Conservation (phyloP, 768 basidiomycete genomes). For the Lentinula aciculospora region DNA sequence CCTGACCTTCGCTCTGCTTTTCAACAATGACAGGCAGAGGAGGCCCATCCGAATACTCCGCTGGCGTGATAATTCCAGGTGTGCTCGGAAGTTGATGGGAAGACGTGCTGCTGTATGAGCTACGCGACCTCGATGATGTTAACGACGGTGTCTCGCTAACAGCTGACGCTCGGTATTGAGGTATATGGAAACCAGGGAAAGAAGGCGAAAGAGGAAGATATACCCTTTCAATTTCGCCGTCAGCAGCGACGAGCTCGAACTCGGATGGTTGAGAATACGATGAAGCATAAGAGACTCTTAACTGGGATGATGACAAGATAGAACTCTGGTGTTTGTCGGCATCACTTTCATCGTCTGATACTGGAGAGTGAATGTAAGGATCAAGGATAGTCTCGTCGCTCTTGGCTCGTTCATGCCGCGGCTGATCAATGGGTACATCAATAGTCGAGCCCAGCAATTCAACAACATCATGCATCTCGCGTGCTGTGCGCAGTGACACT, state of each 20-base stretch:
- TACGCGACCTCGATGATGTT: conserved; percentile 33
- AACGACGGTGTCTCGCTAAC: conserved; percentile 45
- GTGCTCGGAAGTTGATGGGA: conserved; percentile 19
- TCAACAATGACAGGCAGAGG: conserved; percentile 36
- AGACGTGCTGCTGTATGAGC: conserved; percentile 28
- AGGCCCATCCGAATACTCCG: conserved; percentile 12
- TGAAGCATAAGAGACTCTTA: conserved; percentile 8
- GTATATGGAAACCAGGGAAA: conserved; percentile 24
- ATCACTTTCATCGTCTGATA: conserved; percentile 2
- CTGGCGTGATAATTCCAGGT: conserved; percentile 24
- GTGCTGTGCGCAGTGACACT: conserved; percentile 29
- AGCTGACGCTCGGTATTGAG: conserved; percentile 22
- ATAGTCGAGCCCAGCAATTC: conserved; percentile 37
- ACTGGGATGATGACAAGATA: conserved; percentile 6
- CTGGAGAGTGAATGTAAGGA: conserved; percentile 1
- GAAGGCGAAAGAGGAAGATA: conserved; percentile 14
- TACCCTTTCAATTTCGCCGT: conserved; percentile 17
- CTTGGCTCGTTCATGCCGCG: conserved; percentile 10
- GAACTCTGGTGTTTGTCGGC: background rate
- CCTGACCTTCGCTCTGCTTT: conserved; percentile 16
- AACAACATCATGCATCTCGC: conserved; percentile 45
- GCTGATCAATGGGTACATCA: conserved; percentile 10
- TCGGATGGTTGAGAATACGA: conserved; percentile 27
- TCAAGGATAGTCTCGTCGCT: conserved; percentile 13
- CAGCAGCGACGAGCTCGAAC: conserved; percentile 22